Evolutionary conservation across 2,329 filamentous ascomycete genomes (phyloP).

Genomic region (Botrytis fragariae): DNA sequence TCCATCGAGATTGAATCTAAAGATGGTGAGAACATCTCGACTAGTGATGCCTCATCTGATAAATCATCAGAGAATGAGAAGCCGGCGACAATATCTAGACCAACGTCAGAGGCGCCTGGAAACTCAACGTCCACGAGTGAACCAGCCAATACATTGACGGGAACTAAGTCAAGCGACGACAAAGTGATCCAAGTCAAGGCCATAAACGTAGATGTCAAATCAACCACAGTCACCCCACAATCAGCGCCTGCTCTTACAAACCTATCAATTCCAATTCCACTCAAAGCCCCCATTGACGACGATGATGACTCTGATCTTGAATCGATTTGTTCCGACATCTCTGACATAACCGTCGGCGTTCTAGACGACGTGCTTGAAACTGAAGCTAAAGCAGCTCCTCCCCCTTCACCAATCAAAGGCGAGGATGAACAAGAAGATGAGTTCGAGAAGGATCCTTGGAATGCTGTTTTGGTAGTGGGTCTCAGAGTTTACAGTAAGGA

Average conservation of each 20-base stretch:
- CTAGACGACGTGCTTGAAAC: slow-evolving; percentile 29
- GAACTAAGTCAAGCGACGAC: neutral
- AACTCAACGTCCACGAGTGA: neutral
- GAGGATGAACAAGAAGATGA: slow-evolving; percentile 53
- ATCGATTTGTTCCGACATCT: slow-evolving; percentile 29
- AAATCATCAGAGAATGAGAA: neutral
- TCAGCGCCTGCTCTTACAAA: neutral
- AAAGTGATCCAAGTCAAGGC: slow-evolving; percentile 10
- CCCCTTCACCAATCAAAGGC: slow-evolving; percentile 14
- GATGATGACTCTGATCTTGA: slow-evolving; percentile 22
- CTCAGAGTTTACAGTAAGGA: slow-evolving; percentile 58
- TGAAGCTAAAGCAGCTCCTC: slow-evolving; percentile 21
- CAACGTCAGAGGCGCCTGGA: neutral
- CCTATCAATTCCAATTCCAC: neutral
- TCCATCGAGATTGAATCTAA: slow-evolving; percentile 6
- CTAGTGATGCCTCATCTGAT: neutral
- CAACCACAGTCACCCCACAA: neutral
- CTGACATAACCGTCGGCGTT: slow-evolving; percentile 24
- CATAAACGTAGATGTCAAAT: neutral
- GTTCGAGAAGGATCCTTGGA: slow-evolving; percentile 58
- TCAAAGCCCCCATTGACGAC: neutral
- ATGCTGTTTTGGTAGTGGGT: slow-evolving; percentile 60
- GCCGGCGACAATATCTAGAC: neutral
- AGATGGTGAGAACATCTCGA: slow-evolving; percentile 11
- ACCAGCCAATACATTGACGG: neutral